Evolutionary conservation across 1,284 basidiomycete genomes (phyloP).

Genomic region (Takashimella koratensis): DNA sequence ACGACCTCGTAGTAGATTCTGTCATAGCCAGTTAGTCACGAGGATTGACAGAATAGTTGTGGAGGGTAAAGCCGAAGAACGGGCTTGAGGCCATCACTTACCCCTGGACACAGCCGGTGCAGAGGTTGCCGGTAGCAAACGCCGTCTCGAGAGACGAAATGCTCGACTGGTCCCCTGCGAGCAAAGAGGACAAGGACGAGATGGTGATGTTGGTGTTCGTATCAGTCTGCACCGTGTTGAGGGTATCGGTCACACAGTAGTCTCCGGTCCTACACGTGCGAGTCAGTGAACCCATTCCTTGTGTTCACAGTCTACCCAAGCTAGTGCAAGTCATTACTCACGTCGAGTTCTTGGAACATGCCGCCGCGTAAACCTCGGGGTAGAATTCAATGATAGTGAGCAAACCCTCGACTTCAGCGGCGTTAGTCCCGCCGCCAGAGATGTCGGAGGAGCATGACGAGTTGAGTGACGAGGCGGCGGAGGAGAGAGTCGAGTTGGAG

Average conservation of each 20-base stretch:
- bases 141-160: constrained; percentile 13
- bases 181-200: constrained; percentile 23
- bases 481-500: constrained; percentile 34
- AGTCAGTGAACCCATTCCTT: neutral
- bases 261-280: constrained; percentile 25
- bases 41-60: too few relatives aligned
- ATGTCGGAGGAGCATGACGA: constrained; percentile 29
- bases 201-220: constrained; percentile 25
- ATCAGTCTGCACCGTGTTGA: constrained; percentile 32
- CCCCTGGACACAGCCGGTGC: constrained; percentile 39
- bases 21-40: too few relatives aligned
- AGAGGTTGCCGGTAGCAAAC: constrained; percentile 29
- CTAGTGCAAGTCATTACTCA: constrained; percentile 15
- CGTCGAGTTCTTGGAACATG: constrained; percentile 40
- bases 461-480: constrained; percentile 19
- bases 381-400: constrained; percentile 26
- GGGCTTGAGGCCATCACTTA: too few relatives aligned
- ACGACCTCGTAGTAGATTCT: constrained; percentile 38
- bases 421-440: constrained; percentile 23
- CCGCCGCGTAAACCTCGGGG: constrained; percentile 29
- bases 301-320: too few relatives aligned
- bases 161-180: constrained; percentile 18
- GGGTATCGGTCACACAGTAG: constrained; percentile 38
- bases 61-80: too few relatives aligned
- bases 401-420: constrained; percentile 17